Percentiles rank a stretch among this genome's conserved stretches.
These are phyloP conservation scores for Nectriaceae sp. DNA, from an alignment of 2,329 filamentous ascomycete species.

Conservation along the genomic window DNA sequence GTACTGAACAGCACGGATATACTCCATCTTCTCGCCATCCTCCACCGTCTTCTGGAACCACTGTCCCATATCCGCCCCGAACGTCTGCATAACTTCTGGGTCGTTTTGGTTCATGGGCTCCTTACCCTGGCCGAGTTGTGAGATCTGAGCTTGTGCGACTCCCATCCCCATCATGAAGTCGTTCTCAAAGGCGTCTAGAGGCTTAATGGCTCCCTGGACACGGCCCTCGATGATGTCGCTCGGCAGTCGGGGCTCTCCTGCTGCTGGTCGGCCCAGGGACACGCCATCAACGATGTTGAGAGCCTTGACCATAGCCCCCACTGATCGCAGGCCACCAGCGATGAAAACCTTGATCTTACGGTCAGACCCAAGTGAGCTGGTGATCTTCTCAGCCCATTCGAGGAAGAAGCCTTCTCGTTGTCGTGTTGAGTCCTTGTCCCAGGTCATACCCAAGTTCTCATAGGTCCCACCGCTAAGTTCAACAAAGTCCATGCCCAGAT, in stretches of 20 bases:
- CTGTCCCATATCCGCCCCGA: constrained; percentile 22
- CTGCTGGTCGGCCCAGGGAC: constrained; percentile 47
- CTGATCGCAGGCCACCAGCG: constrained; percentile 58
- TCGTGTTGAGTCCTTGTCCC: constrained; percentile 55
- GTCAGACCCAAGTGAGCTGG: constrained; percentile 29
- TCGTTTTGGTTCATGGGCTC: constrained; percentile 32
- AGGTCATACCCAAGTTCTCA: constrained; percentile 50
- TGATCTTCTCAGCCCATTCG: constrained; percentile 57
- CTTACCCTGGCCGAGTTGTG: constrained; percentile 18
- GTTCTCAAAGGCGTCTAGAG: constrained; percentile 11
- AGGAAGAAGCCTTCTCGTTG: constrained; percentile 61
- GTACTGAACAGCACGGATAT: constrained; percentile 22
- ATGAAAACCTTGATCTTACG: constrained; percentile 56
- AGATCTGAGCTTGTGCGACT: constrained; percentile 17
- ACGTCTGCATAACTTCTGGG: constrained; percentile 14
- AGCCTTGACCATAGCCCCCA: constrained; percentile 58
- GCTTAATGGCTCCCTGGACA: constrained; percentile 18
- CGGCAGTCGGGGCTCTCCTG: constrained; percentile 35
- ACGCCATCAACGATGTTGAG: constrained; percentile 60
- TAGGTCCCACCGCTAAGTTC: constrained; percentile 63
- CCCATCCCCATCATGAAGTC: constrained; percentile 10
- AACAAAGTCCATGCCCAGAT: constrained; percentile 55
- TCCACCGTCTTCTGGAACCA: constrained; percentile 24
- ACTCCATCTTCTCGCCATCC: constrained; percentile 31
- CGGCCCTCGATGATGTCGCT: constrained; percentile 30